Conservation (phyloP, 345 rosid genomes). For the Rhodomyrtus tomentosa region DNA sequence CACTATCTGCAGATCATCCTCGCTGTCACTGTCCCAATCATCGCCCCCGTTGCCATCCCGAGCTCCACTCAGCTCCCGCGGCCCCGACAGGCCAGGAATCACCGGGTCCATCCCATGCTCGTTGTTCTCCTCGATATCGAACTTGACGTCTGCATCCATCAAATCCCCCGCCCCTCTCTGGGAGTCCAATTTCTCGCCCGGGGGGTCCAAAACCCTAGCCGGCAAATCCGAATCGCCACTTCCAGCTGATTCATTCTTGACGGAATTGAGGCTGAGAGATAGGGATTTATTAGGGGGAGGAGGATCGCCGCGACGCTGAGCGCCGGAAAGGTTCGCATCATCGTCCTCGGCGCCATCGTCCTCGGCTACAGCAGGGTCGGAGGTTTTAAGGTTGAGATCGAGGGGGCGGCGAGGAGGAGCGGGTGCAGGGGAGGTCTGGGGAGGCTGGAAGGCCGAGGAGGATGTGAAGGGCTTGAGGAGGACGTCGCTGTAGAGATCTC, state of each 20-base stretch:
- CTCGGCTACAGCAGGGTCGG: not conserved
- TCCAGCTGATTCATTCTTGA: not conserved
- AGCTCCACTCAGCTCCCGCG: slow-evolving; percentile 5
- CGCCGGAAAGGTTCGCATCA: slow-evolving; percentile 1
- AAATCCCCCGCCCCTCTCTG: not conserved
- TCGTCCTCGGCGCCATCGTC: not conserved
- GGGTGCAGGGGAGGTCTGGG: slow-evolving; percentile 10
- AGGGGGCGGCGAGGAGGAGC: slow-evolving; percentile 27
- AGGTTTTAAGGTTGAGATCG: slow-evolving; percentile 48
- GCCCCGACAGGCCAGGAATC: slow-evolving; percentile 51
- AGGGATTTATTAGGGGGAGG: not conserved
- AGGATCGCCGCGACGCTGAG: not conserved
- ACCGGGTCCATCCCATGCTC: slow-evolving; percentile 18
- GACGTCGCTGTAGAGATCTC: slow-evolving; percentile 95
- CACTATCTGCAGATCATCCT: slow-evolving; percentile 89
- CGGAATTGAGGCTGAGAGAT: not conserved
- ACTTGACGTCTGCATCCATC: slow-evolving; percentile 33
- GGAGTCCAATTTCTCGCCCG: not conserved
- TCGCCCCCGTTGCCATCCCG: slow-evolving; percentile 26
- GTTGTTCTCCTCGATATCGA: slow-evolving; percentile 75
- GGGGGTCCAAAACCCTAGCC: slow-evolving; percentile 32
- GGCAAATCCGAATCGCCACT: slow-evolving; percentile 11
- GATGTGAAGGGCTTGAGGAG: slow-evolving; percentile 44
- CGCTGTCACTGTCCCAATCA: slow-evolving; percentile 95
- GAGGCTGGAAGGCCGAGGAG: slow-evolving; percentile 1